Conservation (phyloP, 1,284 basidiomycete species). For the Leccinum variabile region DNA sequence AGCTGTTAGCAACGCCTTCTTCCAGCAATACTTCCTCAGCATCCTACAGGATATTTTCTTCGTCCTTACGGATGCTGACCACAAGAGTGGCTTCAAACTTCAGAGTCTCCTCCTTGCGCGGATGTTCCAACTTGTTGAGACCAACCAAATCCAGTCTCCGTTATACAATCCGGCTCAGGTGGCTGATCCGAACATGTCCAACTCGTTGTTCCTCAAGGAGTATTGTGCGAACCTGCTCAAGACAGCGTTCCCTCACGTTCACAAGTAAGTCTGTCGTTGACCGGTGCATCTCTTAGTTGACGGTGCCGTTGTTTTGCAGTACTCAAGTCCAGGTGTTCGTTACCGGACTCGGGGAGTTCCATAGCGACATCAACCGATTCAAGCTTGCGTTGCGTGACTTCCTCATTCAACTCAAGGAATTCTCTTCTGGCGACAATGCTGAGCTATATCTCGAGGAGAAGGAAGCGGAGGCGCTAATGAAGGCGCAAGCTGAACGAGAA, state of each 20-base stretch:
- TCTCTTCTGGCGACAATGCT: constrained; percentile 71
- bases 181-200: constrained; percentile 75
- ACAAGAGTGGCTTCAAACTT: constrained; percentile 97
- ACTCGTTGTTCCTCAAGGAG: constrained; percentile 82
- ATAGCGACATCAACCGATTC: constrained; percentile 90
- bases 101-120: constrained; percentile 89
- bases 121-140: constrained; percentile 93
- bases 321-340: constrained; percentile 81
- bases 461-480: constrained; percentile 76
- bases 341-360: constrained; percentile 79
- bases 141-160: constrained; percentile 78
- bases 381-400: constrained; percentile 93
- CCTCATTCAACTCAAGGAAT: constrained; percentile 92
- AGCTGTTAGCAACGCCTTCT: constrained; percentile 77
- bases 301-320: constrained; percentile 34
- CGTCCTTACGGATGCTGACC: constrained; percentile 96
- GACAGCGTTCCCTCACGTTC: constrained; percentile 89
- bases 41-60: constrained; percentile 97
- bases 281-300: constrained; percentile 15
- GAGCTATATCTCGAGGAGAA: constrained; percentile 95
- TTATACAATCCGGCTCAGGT: constrained; percentile 82
- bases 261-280: constrained; percentile 54
- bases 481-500: constrained; percentile 79
- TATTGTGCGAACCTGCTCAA: constrained; percentile 87
- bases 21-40: constrained; percentile 91